Base-by-base conservation (phyloP, 345 rosid genomes). In the Erodium maritimum region DNA sequence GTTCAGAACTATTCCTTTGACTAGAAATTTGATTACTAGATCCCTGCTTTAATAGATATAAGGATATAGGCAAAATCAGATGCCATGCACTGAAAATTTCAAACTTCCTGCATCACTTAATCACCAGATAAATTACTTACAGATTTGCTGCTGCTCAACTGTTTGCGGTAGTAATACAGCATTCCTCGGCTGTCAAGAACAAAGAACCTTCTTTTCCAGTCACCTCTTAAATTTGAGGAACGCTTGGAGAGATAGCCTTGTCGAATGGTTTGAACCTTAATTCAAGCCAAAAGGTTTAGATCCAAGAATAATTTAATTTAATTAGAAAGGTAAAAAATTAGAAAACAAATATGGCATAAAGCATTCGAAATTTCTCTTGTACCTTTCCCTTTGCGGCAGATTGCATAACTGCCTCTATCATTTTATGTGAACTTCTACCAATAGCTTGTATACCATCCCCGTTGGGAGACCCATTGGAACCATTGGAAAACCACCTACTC, bases 201-300 rank as follows among this genome's bases (percentile, higher is more conserved):
- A 81, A 94, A 94, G 79, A 94, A 94, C 60, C 97, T 82, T 69
- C 99, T 79, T 79, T 94, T 94, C 99, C 99, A 94, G 79, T 94
- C 97, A 72, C 95, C 99, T 79, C 97, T 88, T 75, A 94, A 75
- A 67, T 76, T 94, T 58, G 96, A 87, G 55, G 97, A 94, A 19
- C 97, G 87, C 72, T 94, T 94, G 69, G 97, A 94, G 62, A 94
- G 88, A 79, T 94, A 94, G 21, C 99, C 97, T 74, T 90, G 99
- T 54, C 99, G 84, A 56, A 94, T 94, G 18, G 97, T 94, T 80
- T 94, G 95, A 65, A 94, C 99, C 96, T 90, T 81, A 24, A 69
- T 67, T 23, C 69, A 50, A 42, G 23, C 12, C 42, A 8, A 20
- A 2, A 55, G 29, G 29, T 52, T 73, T 55, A 67, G 61, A 46